Conservation (phyloP, 2,329 filamentous ascomycete species). For the Sordariomycetes sp. region DNA sequence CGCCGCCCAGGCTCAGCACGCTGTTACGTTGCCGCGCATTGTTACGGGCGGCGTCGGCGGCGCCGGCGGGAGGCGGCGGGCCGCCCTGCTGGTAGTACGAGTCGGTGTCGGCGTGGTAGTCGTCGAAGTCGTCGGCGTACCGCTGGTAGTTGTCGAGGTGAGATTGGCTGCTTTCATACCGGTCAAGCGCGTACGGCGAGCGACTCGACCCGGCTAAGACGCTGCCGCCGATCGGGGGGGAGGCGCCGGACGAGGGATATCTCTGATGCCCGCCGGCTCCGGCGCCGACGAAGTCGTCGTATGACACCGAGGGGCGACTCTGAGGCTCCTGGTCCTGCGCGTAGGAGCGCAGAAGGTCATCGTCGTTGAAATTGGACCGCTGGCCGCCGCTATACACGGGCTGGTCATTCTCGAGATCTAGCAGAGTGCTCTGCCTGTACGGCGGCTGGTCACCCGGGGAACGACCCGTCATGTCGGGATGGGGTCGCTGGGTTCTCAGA, state of each 20-base stretch:
- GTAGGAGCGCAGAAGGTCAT: slow-evolving; percentile 65
- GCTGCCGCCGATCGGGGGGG: slow-evolving; percentile 2
- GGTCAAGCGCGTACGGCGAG: slow-evolving; percentile 29
- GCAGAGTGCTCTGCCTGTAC: slow-evolving; percentile 41
- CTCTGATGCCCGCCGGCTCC: slow-evolving; percentile 25
- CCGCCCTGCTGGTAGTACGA: slow-evolving; percentile 73
- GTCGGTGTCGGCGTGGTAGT: slow-evolving; percentile 63
- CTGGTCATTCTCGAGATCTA: slow-evolving; percentile 61
- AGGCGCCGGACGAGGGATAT: slow-evolving; percentile 4
- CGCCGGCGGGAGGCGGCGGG: slow-evolving; percentile 24
- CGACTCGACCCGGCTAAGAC: slow-evolving; percentile 5
- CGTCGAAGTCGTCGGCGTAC: slow-evolving; percentile 80
- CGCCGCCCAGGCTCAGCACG: slow-evolving; percentile 74
- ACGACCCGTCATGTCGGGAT: slow-evolving; percentile 47
- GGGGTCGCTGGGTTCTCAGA: neutral
- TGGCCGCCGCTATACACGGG: slow-evolving; percentile 64
- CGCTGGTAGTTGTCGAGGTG: slow-evolving; percentile 79
- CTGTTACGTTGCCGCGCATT: slow-evolving; percentile 73
- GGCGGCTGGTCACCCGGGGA: slow-evolving; percentile 31
- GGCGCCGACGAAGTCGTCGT: slow-evolving; percentile 85
- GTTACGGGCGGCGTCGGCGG: slow-evolving; percentile 16
- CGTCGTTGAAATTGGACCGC: slow-evolving; percentile 66
- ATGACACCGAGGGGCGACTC: slow-evolving; percentile 73
- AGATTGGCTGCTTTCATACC: slow-evolving; percentile 56
- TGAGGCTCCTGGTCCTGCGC: slow-evolving; percentile 54